These are phyloP conservation scores for Leccinum olivaceopallidum DNA, from an alignment of 768 basidiomycete genomes.

Conservation along the genomic window DNA sequence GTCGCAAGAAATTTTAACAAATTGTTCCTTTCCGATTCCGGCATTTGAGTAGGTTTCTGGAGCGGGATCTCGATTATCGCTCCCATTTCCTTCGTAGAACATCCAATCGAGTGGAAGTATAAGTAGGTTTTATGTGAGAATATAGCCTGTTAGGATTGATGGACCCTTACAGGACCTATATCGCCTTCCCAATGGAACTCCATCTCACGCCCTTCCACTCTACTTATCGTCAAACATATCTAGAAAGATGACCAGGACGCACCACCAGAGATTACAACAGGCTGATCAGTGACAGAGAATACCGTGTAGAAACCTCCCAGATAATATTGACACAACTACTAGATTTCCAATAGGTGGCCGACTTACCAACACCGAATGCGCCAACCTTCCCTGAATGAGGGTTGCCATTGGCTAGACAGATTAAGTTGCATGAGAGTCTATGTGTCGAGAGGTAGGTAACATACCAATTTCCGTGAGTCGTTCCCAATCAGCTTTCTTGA, in stretches of 20 bases:
- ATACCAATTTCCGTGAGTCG: constrained; percentile 86
- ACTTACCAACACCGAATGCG: constrained; percentile 78
- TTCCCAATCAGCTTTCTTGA: constrained; percentile 85
- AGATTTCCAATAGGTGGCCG: neutral
- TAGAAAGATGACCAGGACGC: constrained; percentile 16
- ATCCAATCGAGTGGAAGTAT: constrained; percentile 65
- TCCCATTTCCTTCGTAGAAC: constrained; percentile 49
- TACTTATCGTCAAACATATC: constrained; percentile 1
- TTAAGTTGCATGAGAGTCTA: neutral
- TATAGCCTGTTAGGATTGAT: constrained; percentile 35
- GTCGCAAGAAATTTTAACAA: constrained; percentile 86
- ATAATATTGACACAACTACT: constrained; percentile 21
- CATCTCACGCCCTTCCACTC: constrained; percentile 73
- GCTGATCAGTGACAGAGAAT: constrained; percentile 79
- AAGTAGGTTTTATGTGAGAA: constrained; percentile 43
- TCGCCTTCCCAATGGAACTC: constrained; percentile 88
- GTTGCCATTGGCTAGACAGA: constrained; percentile 75
- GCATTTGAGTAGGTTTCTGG: constrained; percentile 73
- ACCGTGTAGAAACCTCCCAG: constrained; percentile 66
- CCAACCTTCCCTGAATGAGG: constrained; percentile 95
- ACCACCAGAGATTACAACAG: constrained; percentile 76
- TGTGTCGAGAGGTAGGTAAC: constrained; percentile 12
- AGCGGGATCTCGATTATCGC: constrained; percentile 85
- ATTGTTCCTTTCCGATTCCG: constrained; percentile 60
- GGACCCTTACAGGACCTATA: constrained; percentile 47